Percentiles rank a stretch among this genome's conserved stretches.
Conservation (phyloP, 2,329 filamentous ascomycete species). For the Colletotrichum sojae region DNA sequence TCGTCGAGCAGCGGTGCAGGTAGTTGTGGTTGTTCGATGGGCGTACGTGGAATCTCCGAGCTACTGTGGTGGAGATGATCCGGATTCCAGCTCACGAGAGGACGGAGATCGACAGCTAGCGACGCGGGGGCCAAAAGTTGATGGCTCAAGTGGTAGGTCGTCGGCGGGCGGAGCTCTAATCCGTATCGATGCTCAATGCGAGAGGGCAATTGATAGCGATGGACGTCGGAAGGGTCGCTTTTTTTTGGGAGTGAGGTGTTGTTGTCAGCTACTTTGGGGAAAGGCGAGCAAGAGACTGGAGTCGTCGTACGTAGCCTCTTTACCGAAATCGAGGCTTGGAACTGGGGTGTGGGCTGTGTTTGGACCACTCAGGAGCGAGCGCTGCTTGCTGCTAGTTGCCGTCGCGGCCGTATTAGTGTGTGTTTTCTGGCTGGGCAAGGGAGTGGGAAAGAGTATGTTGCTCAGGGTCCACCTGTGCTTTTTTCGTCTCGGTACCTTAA, state of each 20-base stretch:
- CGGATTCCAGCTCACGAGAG: slow-evolving; percentile 34
- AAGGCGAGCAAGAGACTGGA: slow-evolving; percentile 17
- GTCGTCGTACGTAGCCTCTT: slow-evolving; percentile 42
- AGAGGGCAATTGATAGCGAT: background rate
- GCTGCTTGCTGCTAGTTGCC: background rate
- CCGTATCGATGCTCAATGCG: background rate
- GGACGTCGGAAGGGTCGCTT: background rate
- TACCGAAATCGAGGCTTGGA: slow-evolving; percentile 40
- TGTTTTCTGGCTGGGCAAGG: background rate
- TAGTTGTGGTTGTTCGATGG: slow-evolving; percentile 25
- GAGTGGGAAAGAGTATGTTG: background rate
- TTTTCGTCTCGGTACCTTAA: background rate
- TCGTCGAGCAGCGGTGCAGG: slow-evolving; percentile 20
- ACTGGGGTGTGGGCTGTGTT: slow-evolving; percentile 24
- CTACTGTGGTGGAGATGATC: slow-evolving; percentile 40
- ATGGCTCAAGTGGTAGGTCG: background rate
- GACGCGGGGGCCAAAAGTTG: slow-evolving; percentile 1
- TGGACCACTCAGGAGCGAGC: slow-evolving; percentile 27
- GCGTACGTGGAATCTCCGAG: slow-evolving; percentile 40
- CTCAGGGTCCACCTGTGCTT: background rate
- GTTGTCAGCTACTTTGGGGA: slow-evolving; percentile 38
- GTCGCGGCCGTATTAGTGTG: background rate
- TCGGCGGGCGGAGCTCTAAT: background rate
- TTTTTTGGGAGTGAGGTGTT: slow-evolving; percentile 21
- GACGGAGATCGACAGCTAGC: slow-evolving; percentile 22